Evolutionary conservation across 2,329 filamentous ascomycete species (phyloP), one percentile per base, ranked within the genome.

Genomic region (Claviceps lovelessii): DNA sequence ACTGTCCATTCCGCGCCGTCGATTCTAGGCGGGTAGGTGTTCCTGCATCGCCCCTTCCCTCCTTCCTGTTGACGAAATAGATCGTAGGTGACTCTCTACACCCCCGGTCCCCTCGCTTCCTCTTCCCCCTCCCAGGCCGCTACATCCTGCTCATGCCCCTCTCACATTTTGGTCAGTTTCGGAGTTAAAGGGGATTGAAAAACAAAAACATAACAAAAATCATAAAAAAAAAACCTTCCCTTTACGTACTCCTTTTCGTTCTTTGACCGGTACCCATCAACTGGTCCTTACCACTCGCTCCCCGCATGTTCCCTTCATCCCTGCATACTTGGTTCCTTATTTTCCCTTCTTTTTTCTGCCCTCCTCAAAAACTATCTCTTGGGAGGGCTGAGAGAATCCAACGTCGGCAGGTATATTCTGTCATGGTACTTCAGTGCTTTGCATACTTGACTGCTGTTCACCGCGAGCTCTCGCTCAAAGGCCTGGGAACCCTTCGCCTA

Each of bases 11-110:
- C 19, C 4, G 19, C 10, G n/a, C 44, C 10, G 37, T 41, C 44
- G 31, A 52, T 42, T 23, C 48, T 53, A 54, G 51, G 42, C 51
- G 54, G 51, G 48, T 7, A 56, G 46, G 48, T 17, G 37, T 49
- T 33, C 13, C 23, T n/a, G 31, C 31, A 10, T 49, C 41, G 39
- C 51, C 47, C 54, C 47, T 51, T 51, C 54, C 51, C 48, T 51
- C 47, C 47, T 33, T 23, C 7, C 15, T 50, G 39, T 37, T 50
- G 29, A 45, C 6, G 15, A 19, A 39, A 19, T 15, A 2, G 23
- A 15, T 28, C 13, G 4, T 31, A 31, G 35, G 39, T 17, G 39
- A 8, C 39, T 41, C 39, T 41, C 3, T n/a, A 41, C 39, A n/a
- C n/a, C 39, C 5, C 39, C 35, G 23, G 23, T 23, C 23, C 23